A percentile compares a stretch with the other conserved stretches of the same genome.
Conservation (phyloP, 2,329 filamentous ascomycete species). For the Hyphodiscus sp. region DNA sequence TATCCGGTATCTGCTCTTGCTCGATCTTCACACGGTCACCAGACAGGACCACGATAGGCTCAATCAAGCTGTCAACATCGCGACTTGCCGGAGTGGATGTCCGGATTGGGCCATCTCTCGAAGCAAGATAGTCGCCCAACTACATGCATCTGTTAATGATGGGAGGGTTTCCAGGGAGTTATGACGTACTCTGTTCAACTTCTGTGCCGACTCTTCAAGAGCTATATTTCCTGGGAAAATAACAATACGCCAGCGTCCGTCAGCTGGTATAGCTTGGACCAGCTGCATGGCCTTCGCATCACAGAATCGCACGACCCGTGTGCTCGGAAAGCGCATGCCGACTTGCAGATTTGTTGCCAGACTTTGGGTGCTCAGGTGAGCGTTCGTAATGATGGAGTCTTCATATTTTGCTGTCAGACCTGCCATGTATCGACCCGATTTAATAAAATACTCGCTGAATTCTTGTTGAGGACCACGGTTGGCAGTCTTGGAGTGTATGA, state of each 20-base stretch:
- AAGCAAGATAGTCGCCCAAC: constrained; percentile 36
- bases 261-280: constrained; percentile 41
- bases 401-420: constrained; percentile 51
- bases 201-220: constrained; percentile 19
- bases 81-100: constrained; percentile 36
- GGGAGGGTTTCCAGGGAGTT: neutral
- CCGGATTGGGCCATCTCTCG: constrained; percentile 34
- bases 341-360: constrained; percentile 38
- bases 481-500: constrained; percentile 41
- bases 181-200: constrained; percentile 34
- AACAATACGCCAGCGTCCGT: constrained; percentile 46
- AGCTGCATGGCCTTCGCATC: constrained; percentile 52
- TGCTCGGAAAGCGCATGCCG: constrained; percentile 51
- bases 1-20: constrained; percentile 45
- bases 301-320: constrained; percentile 52
- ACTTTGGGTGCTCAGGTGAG: constrained; percentile 27
- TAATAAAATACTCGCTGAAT: constrained; percentile 51
- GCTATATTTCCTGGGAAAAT: constrained; percentile 41
- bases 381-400: constrained; percentile 40
- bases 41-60: constrained; percentile 47
- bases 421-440: constrained; percentile 52
- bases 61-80: constrained; percentile 50
- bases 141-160: constrained; percentile 12
- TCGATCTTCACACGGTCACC: constrained; percentile 42
- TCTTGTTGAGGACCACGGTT: constrained; percentile 20